Evolutionary conservation across 495 filamentous ascomycete genomes (phyloP).

Genomic region (Aspergillus conjunctus): DNA sequence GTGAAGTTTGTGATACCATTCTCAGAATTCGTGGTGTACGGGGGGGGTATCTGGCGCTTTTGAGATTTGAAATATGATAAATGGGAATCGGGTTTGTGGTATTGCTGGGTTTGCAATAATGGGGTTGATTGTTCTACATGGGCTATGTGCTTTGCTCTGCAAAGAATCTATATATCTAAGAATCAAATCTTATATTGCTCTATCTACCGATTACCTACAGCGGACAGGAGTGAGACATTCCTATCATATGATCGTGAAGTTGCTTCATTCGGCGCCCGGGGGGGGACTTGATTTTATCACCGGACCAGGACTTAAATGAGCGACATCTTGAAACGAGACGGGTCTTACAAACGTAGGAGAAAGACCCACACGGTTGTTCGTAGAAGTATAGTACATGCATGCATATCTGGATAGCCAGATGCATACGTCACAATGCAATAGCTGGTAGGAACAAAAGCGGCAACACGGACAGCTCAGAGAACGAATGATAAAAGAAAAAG

Average conservation of each 20-base stretch:
- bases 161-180: background rate
- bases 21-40: slow-evolving; percentile 14
- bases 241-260: too few relatives aligned
- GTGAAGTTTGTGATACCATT: slow-evolving; percentile 37
- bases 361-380: too few relatives aligned
- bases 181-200: background rate
- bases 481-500: background rate
- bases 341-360: too few relatives aligned
- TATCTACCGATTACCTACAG: too few relatives aligned
- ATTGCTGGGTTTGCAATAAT: background rate
- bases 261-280: too few relatives aligned
- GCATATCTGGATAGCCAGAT: background rate
- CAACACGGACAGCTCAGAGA: background rate
- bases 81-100: background rate
- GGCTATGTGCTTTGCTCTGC: background rate
- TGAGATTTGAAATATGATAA: background rate
- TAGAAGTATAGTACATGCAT: background rate
- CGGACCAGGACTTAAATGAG: too few relatives aligned
- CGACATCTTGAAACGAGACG: too few relatives aligned
- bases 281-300: too few relatives aligned
- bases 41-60: slow-evolving; percentile 15
- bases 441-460: background rate
- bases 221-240: too few relatives aligned
- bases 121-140: slow-evolving; percentile 1
- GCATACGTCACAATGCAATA: background rate